Percentiles rank a stretch among this genome's conserved stretches.
Conservation (phyloP, 345 rosid genomes). For the Camelina sativa region DNA sequence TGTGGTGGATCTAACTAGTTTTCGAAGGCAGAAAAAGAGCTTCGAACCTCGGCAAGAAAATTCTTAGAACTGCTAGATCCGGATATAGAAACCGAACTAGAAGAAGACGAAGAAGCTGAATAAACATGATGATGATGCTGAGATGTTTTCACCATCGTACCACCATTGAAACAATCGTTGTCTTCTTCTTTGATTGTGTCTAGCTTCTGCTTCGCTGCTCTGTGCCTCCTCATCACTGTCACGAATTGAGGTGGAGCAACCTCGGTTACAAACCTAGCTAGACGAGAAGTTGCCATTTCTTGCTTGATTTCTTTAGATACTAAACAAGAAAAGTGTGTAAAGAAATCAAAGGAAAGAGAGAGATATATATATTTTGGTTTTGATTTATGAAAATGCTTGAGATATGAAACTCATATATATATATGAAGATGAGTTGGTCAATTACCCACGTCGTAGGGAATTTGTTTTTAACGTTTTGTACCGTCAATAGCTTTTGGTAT, state of each 20-base stretch:
- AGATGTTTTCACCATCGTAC: constrained; percentile 34
- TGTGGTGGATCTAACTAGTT: not conserved
- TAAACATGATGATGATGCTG: constrained; percentile 30
- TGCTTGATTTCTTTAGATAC: not conserved
- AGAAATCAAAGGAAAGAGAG: not conserved
- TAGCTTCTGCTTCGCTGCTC: constrained; percentile 57
- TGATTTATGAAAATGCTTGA: constrained; percentile 24
- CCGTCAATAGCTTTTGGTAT: constrained; percentile 41
- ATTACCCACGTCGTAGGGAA: constrained; percentile 40
- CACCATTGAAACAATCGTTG: constrained; percentile 45
- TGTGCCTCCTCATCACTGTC: constrained; percentile 64
- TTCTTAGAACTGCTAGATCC: constrained; percentile 41
- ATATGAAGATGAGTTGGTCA: not conserved
- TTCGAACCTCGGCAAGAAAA: constrained; percentile 45
- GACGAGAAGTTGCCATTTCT: constrained; percentile 73
- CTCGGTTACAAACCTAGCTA: constrained; percentile 71
- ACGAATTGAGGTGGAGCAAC: constrained; percentile 85
- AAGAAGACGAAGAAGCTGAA: constrained; percentile 20
- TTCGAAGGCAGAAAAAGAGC: constrained; percentile 39
- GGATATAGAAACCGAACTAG: constrained; percentile 32
- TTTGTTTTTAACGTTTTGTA: constrained; percentile 41
- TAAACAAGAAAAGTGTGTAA: constrained; percentile 1
- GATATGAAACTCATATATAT: constrained; percentile 32
- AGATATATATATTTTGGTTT: constrained; percentile 10
- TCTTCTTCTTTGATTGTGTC: constrained; percentile 91